Evolutionary conservation across 192 early-diverging fungal species (phyloP).

Genomic region (Mortierella hygrophila): DNA sequence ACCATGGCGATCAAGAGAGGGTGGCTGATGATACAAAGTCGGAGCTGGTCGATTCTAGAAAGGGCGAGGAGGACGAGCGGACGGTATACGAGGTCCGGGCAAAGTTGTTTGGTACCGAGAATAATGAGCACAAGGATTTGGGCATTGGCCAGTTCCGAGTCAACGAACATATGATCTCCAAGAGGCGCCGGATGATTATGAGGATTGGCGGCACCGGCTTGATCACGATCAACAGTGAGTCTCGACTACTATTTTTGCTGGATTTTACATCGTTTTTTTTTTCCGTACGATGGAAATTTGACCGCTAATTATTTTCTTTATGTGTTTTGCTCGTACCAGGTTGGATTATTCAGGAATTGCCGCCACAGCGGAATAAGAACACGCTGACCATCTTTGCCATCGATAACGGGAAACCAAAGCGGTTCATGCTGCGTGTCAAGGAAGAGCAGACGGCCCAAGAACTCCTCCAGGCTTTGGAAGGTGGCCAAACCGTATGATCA

Average conservation of each 20-base stretch:
- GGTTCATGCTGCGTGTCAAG: constrained; percentile 34
- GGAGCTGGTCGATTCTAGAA: constrained; percentile 16
- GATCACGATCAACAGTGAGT: constrained; percentile 31
- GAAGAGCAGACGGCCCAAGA: constrained; percentile 17
- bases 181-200: constrained; percentile 41
- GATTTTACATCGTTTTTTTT: not conserved
- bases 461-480: constrained; percentile 12
- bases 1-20: not conserved
- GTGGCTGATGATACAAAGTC: constrained; percentile 21
- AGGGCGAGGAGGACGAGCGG: constrained; percentile 29
- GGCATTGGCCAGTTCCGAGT: constrained; percentile 46
- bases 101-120: constrained; percentile 12
- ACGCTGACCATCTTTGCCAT: constrained; percentile 29
- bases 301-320: not conserved
- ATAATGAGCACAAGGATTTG: constrained; percentile 10
- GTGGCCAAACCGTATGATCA: not conserved
- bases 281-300: not conserved
- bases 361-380: constrained; percentile 26
- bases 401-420: constrained; percentile 27
- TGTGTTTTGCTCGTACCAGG: constrained; percentile 2
- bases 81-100: constrained; percentile 35
- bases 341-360: constrained; percentile 25
- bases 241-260: not conserved
- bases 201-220: constrained; percentile 14
- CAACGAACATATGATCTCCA: constrained; percentile 14